A percentile compares a stretch with the other conserved stretches of the same genome.
phyloP scores from a whole-genome alignment of 208 protist genomes.

The Trypanosomatidae sp. region DNA sequence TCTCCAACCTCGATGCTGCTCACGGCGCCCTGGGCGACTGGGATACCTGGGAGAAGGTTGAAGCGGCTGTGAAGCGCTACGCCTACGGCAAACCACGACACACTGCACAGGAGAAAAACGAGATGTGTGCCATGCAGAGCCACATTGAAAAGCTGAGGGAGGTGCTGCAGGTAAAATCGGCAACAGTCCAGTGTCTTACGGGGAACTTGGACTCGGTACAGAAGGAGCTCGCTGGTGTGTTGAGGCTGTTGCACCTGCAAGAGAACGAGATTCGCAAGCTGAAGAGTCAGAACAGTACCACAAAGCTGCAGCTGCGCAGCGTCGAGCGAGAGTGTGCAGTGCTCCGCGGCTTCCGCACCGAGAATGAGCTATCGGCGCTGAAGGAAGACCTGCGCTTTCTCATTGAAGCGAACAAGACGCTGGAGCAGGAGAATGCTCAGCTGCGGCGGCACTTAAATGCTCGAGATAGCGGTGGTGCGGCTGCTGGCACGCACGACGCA shows the following conservation, averaged over 20 bases:
- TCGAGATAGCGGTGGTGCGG: background rate
- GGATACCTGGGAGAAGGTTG: constrained; percentile 77
- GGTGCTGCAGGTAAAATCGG: constrained; percentile 9
- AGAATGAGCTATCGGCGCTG: constrained; percentile 26
- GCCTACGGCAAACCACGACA: constrained; percentile 52
- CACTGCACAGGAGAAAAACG: constrained; percentile 18
- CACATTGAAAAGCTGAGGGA: constrained; percentile 30
- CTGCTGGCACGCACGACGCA: background rate
- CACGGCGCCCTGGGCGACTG: constrained; percentile 61
- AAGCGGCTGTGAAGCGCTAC: constrained; percentile 68
- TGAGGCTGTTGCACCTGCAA: constrained; percentile 55
- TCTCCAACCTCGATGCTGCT: constrained; percentile 26
- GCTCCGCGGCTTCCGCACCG: constrained; percentile 19
- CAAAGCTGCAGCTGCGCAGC: constrained; percentile 50
- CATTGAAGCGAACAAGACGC: constrained; percentile 71
- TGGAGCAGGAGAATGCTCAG: constrained; percentile 63
- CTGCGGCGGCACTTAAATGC: constrained; percentile 44
- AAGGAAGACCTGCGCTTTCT: constrained; percentile 55
- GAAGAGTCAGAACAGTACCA: constrained; percentile 36
- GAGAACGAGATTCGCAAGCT: constrained; percentile 51
- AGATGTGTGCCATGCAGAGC: constrained; percentile 30
- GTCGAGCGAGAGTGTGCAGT: constrained; percentile 41
- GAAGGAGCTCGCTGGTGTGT: constrained; percentile 51
- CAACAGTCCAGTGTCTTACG: constrained; percentile 18
- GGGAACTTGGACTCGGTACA: constrained; percentile 29